Conservation (phyloP, 1,284 basidiomycete species). For the Ustilago bromivora region DNA sequence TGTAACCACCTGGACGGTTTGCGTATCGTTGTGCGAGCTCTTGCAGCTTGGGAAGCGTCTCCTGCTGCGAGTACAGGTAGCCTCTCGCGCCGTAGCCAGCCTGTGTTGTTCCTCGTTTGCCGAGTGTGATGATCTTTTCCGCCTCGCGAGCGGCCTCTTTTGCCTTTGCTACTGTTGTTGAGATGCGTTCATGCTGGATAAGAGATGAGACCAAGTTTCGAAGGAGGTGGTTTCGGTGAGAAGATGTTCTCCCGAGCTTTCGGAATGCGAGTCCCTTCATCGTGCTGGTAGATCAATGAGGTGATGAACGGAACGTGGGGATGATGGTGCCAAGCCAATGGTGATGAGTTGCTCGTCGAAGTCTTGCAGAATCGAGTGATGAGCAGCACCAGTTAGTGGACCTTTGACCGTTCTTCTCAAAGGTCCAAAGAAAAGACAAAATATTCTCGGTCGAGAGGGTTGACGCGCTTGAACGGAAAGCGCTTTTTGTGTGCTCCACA, state of each 20-base stretch:
- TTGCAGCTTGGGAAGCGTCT: conserved; percentile 81
- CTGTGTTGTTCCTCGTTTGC: conserved; percentile 58
- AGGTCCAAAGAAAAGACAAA: not conserved
- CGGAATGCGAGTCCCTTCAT: conserved; percentile 69
- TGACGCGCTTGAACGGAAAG: conserved; percentile 23
- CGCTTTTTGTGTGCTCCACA: not conserved
- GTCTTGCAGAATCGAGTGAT: not conserved
- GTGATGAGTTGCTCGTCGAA: not conserved
- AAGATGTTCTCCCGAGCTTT: conserved; percentile 62
- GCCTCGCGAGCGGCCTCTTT: conserved; percentile 89
- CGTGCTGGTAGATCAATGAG: conserved; percentile 3
- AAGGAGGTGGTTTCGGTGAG: conserved; percentile 49
- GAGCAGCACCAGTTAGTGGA: too few relatives aligned
- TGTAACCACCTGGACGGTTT: conserved; percentile 90
- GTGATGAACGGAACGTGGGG: not conserved
- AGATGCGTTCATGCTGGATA: conserved; percentile 94
- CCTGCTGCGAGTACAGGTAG: conserved; percentile 61
- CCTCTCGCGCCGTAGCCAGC: conserved; percentile 52
- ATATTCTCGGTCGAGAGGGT: conserved; percentile 44
- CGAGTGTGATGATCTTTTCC: conserved; percentile 80
- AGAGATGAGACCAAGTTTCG: conserved; percentile 91
- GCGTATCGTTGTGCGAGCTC: conserved; percentile 85
- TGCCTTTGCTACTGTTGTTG: conserved; percentile 95
- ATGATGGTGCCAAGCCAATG: not conserved
- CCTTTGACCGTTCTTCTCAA: conserved; percentile 24